Conservation (phyloP, 2,329 filamentous ascomycete genomes). For the Talaromyces piceae region DNA sequence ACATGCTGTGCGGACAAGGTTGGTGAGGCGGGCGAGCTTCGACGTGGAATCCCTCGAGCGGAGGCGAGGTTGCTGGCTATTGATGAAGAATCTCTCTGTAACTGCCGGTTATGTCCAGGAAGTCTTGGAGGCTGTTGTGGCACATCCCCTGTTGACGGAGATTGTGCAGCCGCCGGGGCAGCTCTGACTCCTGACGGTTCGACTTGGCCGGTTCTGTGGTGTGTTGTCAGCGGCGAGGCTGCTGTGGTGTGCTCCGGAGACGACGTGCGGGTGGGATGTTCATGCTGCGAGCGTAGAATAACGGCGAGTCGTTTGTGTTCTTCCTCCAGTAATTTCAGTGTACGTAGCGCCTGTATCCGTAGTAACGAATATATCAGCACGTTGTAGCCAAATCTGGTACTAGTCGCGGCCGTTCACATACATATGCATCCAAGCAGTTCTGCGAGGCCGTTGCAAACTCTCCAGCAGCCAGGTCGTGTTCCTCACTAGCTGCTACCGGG, state of each 20-base stretch:
- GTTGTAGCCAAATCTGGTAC: neutral
- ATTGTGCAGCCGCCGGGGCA: conserved; percentile 20
- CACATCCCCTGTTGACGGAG: conserved; percentile 12
- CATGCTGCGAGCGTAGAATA: conserved; percentile 64
- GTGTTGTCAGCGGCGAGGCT: conserved; percentile 13
- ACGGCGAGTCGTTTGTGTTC: conserved; percentile 80
- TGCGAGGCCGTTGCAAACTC: conserved; percentile 82
- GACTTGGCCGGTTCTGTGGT: conserved; percentile 15
- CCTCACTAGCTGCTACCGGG: conserved; percentile 73
- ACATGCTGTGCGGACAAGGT: conserved; percentile 67
- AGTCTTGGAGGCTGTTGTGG: conserved; percentile 32
- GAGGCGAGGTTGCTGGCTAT: conserved; percentile 85
- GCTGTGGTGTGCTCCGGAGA: conserved; percentile 13
- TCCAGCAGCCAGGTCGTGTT: conserved; percentile 79
- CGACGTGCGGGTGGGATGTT: conserved; percentile 35
- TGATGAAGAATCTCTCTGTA: conserved; percentile 65
- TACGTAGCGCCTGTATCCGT: conserved; percentile 61
- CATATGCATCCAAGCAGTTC: conserved; percentile 56
- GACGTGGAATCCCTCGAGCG: conserved; percentile 65
- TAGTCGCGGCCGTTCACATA: conserved; percentile 18
- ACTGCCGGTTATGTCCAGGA: conserved; percentile 37
- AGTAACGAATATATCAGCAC: neutral
- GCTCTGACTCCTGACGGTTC: conserved; percentile 14
- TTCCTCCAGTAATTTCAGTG: conserved; percentile 74
- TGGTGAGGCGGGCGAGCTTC: conserved; percentile 61